Percentiles rank a stretch among this genome's conserved stretches.
Evolutionary conservation across 2,329 filamentous ascomycete genomes (phyloP).

Genomic region (Davidsoniella eucalypti): DNA sequence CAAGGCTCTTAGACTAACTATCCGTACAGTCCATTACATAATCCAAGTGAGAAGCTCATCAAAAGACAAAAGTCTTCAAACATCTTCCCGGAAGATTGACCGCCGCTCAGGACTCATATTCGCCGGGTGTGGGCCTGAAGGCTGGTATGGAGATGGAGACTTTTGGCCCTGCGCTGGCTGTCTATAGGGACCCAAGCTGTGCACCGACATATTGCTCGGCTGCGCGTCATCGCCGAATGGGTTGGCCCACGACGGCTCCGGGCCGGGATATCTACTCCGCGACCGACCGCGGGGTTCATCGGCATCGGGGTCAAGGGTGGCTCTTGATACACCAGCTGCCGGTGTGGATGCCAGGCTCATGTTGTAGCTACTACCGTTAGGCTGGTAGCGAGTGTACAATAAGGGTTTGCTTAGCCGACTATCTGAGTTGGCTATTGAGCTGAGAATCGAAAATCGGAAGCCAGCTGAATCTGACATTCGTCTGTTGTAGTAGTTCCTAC

Average conservation of each 20-base stretch:
- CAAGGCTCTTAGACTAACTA: too few species aligned
- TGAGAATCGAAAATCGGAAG: too few species aligned
- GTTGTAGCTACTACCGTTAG: constrained; percentile 29
- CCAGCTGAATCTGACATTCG: too few species aligned
- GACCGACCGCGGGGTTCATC: constrained; percentile 22
- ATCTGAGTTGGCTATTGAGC: too few species aligned
- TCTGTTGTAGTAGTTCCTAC: too few species aligned
- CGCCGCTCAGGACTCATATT: too few species aligned
- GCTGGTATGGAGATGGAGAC: constrained; percentile 17
- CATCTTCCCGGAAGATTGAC: too few species aligned
- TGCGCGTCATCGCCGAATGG: constrained; percentile 58
- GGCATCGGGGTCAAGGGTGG: constrained; percentile 9
- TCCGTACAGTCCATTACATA: too few species aligned
- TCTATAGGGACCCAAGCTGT: constrained; percentile 53
- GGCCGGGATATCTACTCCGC: constrained; percentile 26
- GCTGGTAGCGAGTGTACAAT: constrained; percentile 11
- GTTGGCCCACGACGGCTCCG: constrained; percentile 27
- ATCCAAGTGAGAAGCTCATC: too few species aligned
- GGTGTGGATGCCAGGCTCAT: constrained; percentile 30
- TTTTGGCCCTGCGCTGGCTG: constrained; percentile 18
- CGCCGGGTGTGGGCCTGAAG: too few species aligned
- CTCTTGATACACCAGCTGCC: constrained; percentile 18
- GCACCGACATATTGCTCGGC: constrained; percentile 41
- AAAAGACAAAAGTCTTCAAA: too few species aligned
- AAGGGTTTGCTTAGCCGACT: too few species aligned